These are phyloP conservation scores for Lyophyllum atratum DNA, from an alignment of 768 basidiomycete species.

Conservation along the genomic window DNA sequence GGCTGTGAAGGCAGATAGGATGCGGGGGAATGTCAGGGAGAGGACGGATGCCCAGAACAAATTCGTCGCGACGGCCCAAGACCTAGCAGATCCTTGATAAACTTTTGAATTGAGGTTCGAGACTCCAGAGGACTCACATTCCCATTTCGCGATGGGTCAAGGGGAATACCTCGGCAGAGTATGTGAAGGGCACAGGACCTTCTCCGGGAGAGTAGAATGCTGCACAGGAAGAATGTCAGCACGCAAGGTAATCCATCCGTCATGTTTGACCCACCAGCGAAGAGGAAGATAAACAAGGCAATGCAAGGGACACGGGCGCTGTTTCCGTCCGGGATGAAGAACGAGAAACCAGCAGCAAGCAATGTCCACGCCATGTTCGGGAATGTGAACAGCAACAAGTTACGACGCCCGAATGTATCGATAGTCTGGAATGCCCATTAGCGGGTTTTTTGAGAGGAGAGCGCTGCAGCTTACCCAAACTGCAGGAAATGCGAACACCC, in stretches of 20 bases:
- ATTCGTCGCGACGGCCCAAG: constrained; percentile 55
- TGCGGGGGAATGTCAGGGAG: constrained; percentile 59
- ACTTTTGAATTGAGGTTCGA: constrained; percentile 19
- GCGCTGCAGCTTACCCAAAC: constrained; percentile 53
- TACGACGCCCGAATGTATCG: constrained; percentile 76
- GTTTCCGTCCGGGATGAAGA: constrained; percentile 44
- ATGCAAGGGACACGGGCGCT: constrained; percentile 43
- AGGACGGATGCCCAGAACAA: constrained; percentile 58
- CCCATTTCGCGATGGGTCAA: constrained; percentile 75
- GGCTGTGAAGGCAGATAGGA: constrained; percentile 45
- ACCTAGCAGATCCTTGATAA: constrained; percentile 32
- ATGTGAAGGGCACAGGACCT: constrained; percentile 89
- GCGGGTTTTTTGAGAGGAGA: too few species aligned
- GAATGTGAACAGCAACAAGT: constrained; percentile 75
- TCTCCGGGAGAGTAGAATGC: constrained; percentile 83
- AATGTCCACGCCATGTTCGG: constrained; percentile 80
- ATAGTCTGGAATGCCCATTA: constrained; percentile 57
- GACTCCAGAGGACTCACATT: constrained; percentile 37
- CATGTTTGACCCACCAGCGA: constrained; percentile 32
- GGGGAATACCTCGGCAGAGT: constrained; percentile 92
- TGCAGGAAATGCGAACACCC: constrained; percentile 66
- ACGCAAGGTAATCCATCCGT: not conserved
- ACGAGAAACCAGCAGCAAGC: constrained; percentile 75
- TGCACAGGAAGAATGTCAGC: constrained; percentile 8
- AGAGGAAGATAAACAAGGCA: constrained; percentile 45